These are phyloP conservation scores for Ophiorrhiza pumila DNA, from an alignment of 257 asterid species.

Conservation along the genomic window DNA sequence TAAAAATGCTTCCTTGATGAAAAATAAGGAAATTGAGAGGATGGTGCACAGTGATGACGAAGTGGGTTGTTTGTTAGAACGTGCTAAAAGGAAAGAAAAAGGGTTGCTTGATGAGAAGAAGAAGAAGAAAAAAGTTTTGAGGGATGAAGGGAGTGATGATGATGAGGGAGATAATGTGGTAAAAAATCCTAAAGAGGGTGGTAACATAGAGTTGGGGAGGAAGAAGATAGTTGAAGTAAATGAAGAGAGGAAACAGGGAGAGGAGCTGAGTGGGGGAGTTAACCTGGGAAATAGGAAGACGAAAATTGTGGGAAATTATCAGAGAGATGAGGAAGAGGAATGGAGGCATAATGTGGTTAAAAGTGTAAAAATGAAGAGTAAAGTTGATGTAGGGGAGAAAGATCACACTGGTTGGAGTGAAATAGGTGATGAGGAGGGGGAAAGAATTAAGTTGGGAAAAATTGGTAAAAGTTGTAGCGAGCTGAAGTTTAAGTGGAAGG, in stretches of 20 bases:
- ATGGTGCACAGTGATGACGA: not conserved
- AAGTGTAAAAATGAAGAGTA: not conserved
- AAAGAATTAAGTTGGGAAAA: not conserved
- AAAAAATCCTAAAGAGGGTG: not conserved
- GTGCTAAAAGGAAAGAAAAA: not conserved
- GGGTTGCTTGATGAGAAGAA: not conserved
- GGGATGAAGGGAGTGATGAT: conserved; percentile 1
- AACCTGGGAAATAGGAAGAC: not conserved
- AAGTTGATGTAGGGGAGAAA: not conserved
- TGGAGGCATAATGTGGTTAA: not conserved
- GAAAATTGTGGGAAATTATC: not conserved
- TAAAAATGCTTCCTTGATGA: not conserved
- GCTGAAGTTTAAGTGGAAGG: not conserved
- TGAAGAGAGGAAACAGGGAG: not conserved
- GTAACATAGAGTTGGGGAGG: not conserved
- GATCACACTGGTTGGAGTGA: not conserved
- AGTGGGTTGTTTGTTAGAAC: not conserved
- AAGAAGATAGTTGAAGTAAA: not conserved
- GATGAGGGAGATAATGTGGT: not conserved
- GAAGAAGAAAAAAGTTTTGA: conserved; percentile 11
- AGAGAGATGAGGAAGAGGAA: conserved; percentile 2
- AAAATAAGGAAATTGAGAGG: conserved; percentile 9
- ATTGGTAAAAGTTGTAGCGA: not conserved
- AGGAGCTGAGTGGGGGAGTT: not conserved
- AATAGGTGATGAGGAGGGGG: not conserved